These are phyloP conservation scores for Ustilago xerochloae DNA, from an alignment of 1,284 basidiomycete genomes.

Conservation along the genomic window DNA sequence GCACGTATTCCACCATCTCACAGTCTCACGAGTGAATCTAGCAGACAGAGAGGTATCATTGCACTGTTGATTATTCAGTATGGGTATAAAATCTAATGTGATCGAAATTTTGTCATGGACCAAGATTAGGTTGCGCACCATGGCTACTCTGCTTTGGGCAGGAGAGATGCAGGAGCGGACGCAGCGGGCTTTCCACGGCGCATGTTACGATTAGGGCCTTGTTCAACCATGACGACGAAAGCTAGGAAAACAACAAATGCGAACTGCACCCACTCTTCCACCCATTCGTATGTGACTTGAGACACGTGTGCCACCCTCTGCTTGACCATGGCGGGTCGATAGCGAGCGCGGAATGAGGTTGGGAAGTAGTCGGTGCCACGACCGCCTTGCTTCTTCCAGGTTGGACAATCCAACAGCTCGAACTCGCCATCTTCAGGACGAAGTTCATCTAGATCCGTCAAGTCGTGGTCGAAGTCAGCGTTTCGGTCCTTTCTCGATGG, in stretches of 20 bases:
- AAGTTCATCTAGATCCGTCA: conserved; percentile 13
- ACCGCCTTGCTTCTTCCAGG: conserved; percentile 47
- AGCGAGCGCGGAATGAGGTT: conserved; percentile 49
- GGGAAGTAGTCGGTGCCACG: conserved; percentile 59
- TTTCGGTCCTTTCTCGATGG: conserved; percentile 1
- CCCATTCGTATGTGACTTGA: conserved; percentile 51
- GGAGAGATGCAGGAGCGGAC: conserved; percentile 2
- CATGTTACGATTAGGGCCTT: conserved; percentile 29
- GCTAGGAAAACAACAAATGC: conserved; percentile 58
- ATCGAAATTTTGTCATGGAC: too few relatives aligned
- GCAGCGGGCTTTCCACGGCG: conserved; percentile 10
- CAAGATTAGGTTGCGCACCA: too few relatives aligned
- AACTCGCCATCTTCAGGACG: conserved; percentile 47
- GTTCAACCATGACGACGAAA: conserved; percentile 55
- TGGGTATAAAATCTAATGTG: too few relatives aligned
- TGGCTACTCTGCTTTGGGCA: conserved; percentile 16
- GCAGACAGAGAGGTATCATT: too few relatives aligned
- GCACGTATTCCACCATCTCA: too few relatives aligned
- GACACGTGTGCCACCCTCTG: conserved; percentile 48
- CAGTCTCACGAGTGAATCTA: too few relatives aligned
- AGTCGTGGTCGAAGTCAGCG: conserved; percentile 3
- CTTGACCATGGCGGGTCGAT: conserved; percentile 55
- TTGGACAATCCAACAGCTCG: conserved; percentile 50
- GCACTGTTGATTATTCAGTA: too few relatives aligned
- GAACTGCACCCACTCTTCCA: conserved; percentile 58